phyloP scores from a whole-genome alignment of 257 asterid species.

The Solanum chmielewskii region DNA sequence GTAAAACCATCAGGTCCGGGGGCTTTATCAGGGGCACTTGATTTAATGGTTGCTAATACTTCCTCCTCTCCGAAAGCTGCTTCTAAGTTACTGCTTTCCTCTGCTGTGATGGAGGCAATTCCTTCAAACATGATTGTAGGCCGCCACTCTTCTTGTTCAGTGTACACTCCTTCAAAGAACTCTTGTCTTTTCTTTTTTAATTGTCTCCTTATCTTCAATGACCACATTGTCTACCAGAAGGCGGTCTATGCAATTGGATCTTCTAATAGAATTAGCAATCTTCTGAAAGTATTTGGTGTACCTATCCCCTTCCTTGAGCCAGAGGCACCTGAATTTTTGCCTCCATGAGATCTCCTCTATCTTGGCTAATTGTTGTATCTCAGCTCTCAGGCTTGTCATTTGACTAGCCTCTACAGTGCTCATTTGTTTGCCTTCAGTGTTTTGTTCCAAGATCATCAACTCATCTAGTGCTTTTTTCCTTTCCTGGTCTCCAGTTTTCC shows the following conservation, averaged over 20 bases:
- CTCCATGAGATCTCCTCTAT: background rate
- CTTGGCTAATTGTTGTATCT: background rate
- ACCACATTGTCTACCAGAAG: background rate
- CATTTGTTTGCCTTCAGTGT: background rate
- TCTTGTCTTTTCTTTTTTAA: no score
- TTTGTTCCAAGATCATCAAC: background rate
- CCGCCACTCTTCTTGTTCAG: background rate
- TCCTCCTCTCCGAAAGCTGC: background rate
- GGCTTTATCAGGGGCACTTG: background rate
- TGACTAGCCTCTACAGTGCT: background rate
- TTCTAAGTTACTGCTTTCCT: background rate
- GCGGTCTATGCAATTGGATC: no score
- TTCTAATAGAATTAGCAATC: background rate
- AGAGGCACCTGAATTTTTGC: background rate
- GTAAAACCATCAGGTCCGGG: background rate
- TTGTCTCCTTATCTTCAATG: background rate
- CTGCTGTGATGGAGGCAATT: background rate
- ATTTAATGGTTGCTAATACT: background rate
- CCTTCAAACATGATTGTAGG: background rate
- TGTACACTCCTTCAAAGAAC: background rate
- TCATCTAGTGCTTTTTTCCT: background rate
- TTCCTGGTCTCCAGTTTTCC: background rate
- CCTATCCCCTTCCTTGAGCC: background rate
- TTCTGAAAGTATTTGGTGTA: background rate
- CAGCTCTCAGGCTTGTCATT: background rate